Conservation (phyloP, 78 protist genomes). For the Speleostelium caveatum region DNA sequence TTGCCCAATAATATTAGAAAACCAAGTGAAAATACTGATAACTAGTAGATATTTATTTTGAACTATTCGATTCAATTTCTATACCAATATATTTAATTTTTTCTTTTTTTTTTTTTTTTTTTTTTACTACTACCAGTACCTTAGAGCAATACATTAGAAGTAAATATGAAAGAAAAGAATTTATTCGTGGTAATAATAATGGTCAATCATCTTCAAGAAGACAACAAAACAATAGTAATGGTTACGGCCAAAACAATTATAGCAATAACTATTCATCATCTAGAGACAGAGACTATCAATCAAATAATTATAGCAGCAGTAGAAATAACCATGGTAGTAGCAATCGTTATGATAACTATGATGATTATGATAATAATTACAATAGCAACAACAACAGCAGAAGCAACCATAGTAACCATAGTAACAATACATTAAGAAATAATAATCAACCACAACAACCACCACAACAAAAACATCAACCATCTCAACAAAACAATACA, state of each 20-base stretch:
- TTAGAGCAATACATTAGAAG: slow-evolving; percentile 63
- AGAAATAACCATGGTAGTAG: background rate
- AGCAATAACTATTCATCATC: background rate
- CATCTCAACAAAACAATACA: background rate
- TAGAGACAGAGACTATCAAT: background rate
- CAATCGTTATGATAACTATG: slow-evolving; percentile 2
- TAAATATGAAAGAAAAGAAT: slow-evolving; percentile 80
- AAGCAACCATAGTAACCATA: background rate
- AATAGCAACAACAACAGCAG: background rate
- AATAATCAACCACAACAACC: background rate
- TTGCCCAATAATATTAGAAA: slow-evolving; percentile 50
- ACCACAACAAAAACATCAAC: background rate
- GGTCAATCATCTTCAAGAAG: background rate
- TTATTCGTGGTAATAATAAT: slow-evolving; percentile 14
- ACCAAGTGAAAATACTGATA: slow-evolving; percentile 64
- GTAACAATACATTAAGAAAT: background rate
- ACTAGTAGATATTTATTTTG: slow-evolving; percentile 15
- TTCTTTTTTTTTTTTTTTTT: background rate
- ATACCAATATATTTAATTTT: background rate
- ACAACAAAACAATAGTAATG: background rate
- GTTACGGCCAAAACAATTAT: background rate
- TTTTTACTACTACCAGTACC: slow-evolving; percentile 4
- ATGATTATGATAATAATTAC: background rate
- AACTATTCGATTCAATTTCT: background rate
- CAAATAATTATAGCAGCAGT: background rate